phyloP scores from a whole-genome alignment of 106 monocot genomes.

The Vanilla planifolia region DNA sequence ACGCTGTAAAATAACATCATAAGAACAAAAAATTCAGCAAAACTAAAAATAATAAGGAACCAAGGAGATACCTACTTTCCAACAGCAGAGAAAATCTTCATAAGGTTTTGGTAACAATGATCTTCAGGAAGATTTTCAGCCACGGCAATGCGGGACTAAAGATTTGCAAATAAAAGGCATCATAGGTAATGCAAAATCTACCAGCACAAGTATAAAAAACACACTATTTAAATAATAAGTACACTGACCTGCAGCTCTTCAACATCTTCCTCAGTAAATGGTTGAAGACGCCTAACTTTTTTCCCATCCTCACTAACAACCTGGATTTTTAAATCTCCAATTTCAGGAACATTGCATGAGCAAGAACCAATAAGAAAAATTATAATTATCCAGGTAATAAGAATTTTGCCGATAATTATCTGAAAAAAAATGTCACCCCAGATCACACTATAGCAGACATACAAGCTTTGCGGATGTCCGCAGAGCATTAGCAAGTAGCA shows the following conservation, averaged over 20 bases:
- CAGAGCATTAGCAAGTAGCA: constrained; percentile 73
- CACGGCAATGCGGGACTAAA: constrained; percentile 79
- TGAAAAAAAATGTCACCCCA: too few species aligned
- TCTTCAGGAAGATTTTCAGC: constrained; percentile 97
- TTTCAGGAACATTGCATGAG: not conserved
- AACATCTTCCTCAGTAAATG: constrained; percentile 72
- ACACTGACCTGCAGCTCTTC: constrained; percentile 46
- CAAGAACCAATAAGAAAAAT: not conserved
- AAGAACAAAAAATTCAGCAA: not conserved
- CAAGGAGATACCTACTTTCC: constrained; percentile 44
- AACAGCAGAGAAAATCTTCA: constrained; percentile 82
- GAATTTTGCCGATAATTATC: too few species aligned
- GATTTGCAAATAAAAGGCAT: not conserved
- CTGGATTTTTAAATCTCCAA: constrained; percentile 18
- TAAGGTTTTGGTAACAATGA: constrained; percentile 91
- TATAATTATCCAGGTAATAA: too few species aligned
- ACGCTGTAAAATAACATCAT: constrained; percentile 35
- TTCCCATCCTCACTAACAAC: constrained; percentile 94
- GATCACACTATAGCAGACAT: constrained; percentile 26
- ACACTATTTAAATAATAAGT: not conserved
- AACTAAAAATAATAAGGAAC: not conserved
- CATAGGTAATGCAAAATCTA: not conserved
- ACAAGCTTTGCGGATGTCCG: constrained; percentile 87
- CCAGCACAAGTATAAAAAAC: not conserved
- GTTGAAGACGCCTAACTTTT: constrained; percentile 69